Evolutionary conservation across 345 rosid genomes (phyloP).

Genomic region (Conringia planisiliqua): DNA sequence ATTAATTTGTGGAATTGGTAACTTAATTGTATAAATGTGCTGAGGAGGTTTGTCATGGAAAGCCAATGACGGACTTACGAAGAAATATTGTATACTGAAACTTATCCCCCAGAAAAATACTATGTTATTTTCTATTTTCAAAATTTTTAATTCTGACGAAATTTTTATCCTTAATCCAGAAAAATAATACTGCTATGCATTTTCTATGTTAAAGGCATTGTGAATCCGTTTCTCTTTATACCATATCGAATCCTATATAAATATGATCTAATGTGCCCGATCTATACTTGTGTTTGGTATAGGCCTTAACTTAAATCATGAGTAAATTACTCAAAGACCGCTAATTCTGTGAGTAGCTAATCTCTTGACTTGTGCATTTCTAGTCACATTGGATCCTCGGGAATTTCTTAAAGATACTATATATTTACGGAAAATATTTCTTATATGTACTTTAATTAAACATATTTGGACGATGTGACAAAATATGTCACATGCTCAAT

Average conservation of each 20-base stretch:
- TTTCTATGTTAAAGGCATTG: background rate
- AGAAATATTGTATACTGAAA: background rate
- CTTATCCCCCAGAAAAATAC: background rate
- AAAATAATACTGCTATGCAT: background rate
- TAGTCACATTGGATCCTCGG: background rate
- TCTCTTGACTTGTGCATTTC: background rate
- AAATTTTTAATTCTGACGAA: background rate
- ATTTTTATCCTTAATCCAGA: background rate
- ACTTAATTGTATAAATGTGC: background rate
- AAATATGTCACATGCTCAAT: constrained; percentile 10
- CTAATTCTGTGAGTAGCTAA: background rate
- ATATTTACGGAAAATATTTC: background rate
- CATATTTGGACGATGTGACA: background rate
- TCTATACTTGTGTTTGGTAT: background rate
- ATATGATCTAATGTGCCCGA: background rate
- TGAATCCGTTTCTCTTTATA: background rate
- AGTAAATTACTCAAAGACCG: background rate
- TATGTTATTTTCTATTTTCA: background rate
- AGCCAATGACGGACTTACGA: background rate
- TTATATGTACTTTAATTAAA: background rate
- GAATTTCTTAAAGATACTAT: background rate
- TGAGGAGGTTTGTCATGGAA: background rate
- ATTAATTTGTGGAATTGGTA: background rate
- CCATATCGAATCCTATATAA: background rate
- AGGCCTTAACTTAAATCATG: background rate